Evolutionary conservation across 2,329 filamentous ascomycete species (phyloP).

Genomic region (Periconia sp.): DNA sequence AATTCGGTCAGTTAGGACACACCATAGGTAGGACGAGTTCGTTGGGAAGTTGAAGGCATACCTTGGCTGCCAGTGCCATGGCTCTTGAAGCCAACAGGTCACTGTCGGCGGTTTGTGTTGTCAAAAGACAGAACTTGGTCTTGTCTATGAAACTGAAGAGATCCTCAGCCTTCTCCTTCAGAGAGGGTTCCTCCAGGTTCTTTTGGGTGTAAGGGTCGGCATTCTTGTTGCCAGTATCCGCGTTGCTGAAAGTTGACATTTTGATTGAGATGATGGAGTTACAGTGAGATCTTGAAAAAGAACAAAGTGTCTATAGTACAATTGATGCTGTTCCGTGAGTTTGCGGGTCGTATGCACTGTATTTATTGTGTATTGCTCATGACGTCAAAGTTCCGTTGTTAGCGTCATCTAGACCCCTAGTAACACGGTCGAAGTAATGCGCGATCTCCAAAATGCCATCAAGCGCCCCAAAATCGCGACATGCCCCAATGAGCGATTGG

Average conservation of each 20-base stretch:
- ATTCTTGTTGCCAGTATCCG: constrained; percentile 45
- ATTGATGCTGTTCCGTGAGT: neutral
- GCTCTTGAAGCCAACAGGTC: constrained; percentile 75
- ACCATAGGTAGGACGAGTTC: neutral
- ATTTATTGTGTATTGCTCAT: constrained; percentile 4
- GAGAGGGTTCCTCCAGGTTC: constrained; percentile 69
- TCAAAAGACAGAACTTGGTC: constrained; percentile 88
- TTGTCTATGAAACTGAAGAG: constrained; percentile 69
- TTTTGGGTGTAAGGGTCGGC: constrained; percentile 80
- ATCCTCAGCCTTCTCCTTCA: constrained; percentile 76
- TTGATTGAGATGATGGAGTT: constrained; percentile 4
- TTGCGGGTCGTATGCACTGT: neutral
- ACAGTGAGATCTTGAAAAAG: neutral
- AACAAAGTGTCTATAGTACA: neutral
- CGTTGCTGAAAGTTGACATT: constrained; percentile 44
- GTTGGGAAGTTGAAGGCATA: constrained; percentile 42
- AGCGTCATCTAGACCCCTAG: constrained; percentile 8
- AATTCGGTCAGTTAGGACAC: neutral
- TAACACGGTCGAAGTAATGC: constrained; percentile 5
- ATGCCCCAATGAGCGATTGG: neutral
- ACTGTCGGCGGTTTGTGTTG: constrained; percentile 67
- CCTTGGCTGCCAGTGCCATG: constrained; percentile 82
- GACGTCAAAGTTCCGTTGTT: constrained; percentile 15
- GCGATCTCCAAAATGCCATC: constrained; percentile 10
- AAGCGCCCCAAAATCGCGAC: constrained; percentile 3